Conservation (phyloP, 108 stramenopile species). For the Pseudonitzschia delicatissima region DNA sequence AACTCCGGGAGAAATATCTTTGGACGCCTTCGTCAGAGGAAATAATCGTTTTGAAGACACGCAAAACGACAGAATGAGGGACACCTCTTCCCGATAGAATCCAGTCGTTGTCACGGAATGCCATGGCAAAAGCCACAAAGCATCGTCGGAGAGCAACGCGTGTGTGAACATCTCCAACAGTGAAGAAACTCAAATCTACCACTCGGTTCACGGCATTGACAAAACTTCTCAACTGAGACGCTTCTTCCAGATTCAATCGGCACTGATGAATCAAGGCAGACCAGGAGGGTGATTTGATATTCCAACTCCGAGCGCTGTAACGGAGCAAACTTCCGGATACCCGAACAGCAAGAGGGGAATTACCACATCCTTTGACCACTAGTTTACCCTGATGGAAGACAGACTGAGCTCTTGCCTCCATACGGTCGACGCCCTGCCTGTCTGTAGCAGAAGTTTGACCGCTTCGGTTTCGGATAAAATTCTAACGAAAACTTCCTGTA, state of each 20-base stretch:
- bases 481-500: conserved; percentile 85
- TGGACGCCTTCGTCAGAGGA: conserved; percentile 39
- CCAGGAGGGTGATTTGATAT: conserved; percentile 77
- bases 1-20: conserved; percentile 25
- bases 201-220: conserved; percentile 75
- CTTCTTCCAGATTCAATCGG: conserved; percentile 77
- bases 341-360: conserved; percentile 79
- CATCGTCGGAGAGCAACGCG: conserved; percentile 66
- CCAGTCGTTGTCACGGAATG: conserved; percentile 81
- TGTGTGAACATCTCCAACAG: conserved; percentile 52
- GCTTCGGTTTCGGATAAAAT: conserved; percentile 87
- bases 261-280: conserved; percentile 70
- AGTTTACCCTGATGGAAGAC: conserved; percentile 83
- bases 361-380: conserved; percentile 87
- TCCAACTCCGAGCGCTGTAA: conserved; percentile 79
- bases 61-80: conserved; percentile 69
- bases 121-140: conserved; percentile 82
- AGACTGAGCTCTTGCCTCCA: conserved; percentile 73
- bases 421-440: conserved; percentile 81
- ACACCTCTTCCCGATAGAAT: conserved; percentile 75
- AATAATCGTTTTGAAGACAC: conserved; percentile 67
- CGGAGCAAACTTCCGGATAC: conserved; percentile 86
- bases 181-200: conserved; percentile 77
- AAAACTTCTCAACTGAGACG: conserved; percentile 80
- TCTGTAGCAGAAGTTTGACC: conserved; percentile 78